Conservation (phyloP, 441 rosid genomes). For the Arabidopsis lyrata region DNA sequence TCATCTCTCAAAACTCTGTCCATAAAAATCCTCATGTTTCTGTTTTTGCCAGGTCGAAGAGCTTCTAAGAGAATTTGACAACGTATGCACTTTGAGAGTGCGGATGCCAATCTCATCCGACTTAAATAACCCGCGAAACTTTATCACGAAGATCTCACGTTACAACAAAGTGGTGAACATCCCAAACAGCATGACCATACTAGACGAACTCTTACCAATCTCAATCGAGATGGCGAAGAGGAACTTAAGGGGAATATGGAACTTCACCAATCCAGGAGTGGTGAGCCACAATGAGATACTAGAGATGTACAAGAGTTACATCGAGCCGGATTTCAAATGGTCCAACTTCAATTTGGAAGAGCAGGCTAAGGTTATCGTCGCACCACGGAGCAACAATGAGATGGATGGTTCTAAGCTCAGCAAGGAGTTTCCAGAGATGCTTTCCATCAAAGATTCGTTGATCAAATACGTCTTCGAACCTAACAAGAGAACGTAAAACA, state of each 20-base stretch:
- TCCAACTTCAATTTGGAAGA: conserved; percentile 85
- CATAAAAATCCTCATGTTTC: conserved; percentile 16
- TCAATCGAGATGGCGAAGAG: conserved; percentile 94
- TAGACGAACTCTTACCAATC: conserved; percentile 88
- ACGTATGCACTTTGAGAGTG: conserved; percentile 89
- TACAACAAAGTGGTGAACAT: conserved; percentile 92
- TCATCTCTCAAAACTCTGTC: conserved; percentile 10
- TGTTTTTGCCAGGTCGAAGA: conserved; percentile 73
- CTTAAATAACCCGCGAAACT: conserved; percentile 86
- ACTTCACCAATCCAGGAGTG: conserved; percentile 94
- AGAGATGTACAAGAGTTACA: conserved; percentile 90
- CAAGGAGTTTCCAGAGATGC: conserved; percentile 84
- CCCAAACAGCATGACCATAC: conserved; percentile 92
- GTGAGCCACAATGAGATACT: conserved; percentile 92
- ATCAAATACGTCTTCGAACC: conserved; percentile 80
- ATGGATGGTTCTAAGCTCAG: conserved; percentile 87
- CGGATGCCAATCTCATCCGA: conserved; percentile 96
- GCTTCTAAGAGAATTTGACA: conserved; percentile 87
- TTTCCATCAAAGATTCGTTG: conserved; percentile 81
- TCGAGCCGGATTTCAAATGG: conserved; percentile 70
- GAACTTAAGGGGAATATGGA: conserved; percentile 88
- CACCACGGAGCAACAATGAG: conserved; percentile 91
- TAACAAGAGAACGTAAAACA: conserved; percentile 62
- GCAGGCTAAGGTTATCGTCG: conserved; percentile 93
- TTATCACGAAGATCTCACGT: conserved; percentile 90